phyloP scores from a whole-genome alignment of 2,329 filamentous ascomycete genomes.

The Sclerotinia minor region DNA sequence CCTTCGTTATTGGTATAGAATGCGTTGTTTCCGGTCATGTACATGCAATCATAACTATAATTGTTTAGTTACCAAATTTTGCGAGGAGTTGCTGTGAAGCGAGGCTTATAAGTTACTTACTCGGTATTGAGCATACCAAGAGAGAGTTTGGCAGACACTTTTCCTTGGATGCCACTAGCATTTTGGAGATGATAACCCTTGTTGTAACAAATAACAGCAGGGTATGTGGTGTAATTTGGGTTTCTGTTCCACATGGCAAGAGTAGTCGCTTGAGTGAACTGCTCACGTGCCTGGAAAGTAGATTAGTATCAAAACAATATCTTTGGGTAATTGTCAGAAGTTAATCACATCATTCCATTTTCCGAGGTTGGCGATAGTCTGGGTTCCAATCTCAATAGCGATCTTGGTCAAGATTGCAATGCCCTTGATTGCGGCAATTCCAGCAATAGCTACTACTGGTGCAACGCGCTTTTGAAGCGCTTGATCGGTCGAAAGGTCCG shows the following conservation, averaged over 20 bases:
- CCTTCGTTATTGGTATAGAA: neutral
- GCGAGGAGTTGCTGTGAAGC: no score
- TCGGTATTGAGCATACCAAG: neutral
- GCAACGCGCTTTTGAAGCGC: neutral
- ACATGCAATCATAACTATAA: constrained; percentile 12
- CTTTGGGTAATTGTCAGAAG: neutral
- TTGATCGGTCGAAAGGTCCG: neutral
- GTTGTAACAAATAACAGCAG: neutral
- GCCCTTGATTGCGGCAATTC: neutral
- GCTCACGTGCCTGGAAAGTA: neutral
- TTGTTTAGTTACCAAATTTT: neutral
- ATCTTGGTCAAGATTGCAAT: neutral
- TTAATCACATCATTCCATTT: neutral
- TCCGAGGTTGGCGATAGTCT: neutral
- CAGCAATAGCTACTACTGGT: neutral
- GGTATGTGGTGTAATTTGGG: neutral
- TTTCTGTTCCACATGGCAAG: neutral
- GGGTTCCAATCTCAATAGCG: neutral
- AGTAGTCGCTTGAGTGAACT: neutral
- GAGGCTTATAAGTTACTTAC: neutral
- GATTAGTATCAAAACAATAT: neutral
- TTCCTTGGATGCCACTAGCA: neutral
- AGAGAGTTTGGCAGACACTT: neutral
- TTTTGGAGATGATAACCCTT: neutral
- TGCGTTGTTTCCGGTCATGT: neutral